Percentiles rank a stretch among this genome's conserved stretches.
Evolutionary conservation across 2,329 filamentous ascomycete genomes (phyloP).

Genomic region (Pleoardoris graminearum): DNA sequence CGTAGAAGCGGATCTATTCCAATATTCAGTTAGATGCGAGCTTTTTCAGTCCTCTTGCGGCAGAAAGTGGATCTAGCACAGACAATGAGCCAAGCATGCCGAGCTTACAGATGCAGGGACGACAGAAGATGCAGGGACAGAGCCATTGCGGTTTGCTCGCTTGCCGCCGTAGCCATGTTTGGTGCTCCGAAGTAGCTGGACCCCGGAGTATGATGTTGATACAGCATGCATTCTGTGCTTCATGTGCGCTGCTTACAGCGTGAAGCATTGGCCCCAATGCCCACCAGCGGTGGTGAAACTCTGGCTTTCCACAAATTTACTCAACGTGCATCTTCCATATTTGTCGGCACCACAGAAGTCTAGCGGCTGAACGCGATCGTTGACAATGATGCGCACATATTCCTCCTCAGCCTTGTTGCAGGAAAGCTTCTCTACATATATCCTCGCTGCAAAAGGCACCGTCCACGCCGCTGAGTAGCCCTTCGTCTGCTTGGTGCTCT

Average conservation of each 20-base stretch:
- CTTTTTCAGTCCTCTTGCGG: neutral
- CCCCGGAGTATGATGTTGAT: neutral
- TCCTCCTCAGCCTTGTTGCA: slow-evolving; percentile 67
- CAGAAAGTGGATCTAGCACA: neutral
- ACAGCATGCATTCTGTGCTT: neutral
- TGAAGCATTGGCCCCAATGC: slow-evolving; percentile 68
- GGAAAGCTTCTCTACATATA: slow-evolving; percentile 86
- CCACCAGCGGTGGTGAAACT: slow-evolving; percentile 74
- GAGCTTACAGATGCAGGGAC: too few relatives aligned
- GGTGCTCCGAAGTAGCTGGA: too few relatives aligned
- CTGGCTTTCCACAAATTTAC: slow-evolving; percentile 73
- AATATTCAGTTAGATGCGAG: neutral
- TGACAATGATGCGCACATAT: slow-evolving; percentile 77
- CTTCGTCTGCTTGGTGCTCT: slow-evolving; percentile 57
- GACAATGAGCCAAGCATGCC: too few relatives aligned
- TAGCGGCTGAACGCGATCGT: slow-evolving; percentile 78
- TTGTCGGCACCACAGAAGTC: slow-evolving; percentile 70
- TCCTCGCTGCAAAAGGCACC: slow-evolving; percentile 78
- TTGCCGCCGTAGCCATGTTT: too few relatives aligned
- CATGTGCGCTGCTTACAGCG: neutral
- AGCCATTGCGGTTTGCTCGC: too few relatives aligned
- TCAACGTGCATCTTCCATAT: slow-evolving; percentile 70
- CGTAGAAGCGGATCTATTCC: neutral
- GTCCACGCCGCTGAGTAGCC: slow-evolving; percentile 78
- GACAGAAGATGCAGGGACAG: too few relatives aligned